Evolutionary conservation across 2,329 filamentous ascomycete species (phyloP), one percentile per base, ranked within the genome.

Genomic region (Ceratocystis papillata): DNA sequence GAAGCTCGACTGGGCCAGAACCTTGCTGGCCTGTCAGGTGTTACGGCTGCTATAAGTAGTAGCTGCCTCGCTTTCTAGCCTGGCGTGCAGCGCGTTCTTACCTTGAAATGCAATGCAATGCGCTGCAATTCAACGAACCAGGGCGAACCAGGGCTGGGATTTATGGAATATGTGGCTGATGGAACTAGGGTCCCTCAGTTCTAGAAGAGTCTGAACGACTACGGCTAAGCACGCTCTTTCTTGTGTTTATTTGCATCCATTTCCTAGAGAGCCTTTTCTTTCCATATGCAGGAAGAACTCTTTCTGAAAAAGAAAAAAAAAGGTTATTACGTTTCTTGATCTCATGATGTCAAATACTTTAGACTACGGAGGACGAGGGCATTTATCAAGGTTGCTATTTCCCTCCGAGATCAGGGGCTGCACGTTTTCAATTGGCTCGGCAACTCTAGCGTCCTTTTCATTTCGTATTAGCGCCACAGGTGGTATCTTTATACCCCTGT

Each of bases 91-190:
- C 22, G 55, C 55, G 55, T 59, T 59, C 55, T 59, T 59, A 1
- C 55, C 55, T 30, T 37, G 55, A n/a, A 59, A 59, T 59, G 55
- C 30, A 59, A 59, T 59, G 55, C 55, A 59, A 59, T 59, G 55
- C 55, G n/a, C 7, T 59, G 55, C 25, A 59, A 59, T 59, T 30
- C 55, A 59, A 59, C 33, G 17, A 30, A 37, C 55, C 30, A 30
- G 53, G 28, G 28, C 53, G 17, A 30, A 37, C 55, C 30, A 30
- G 53, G 28, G 28, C 53, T 57, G 25, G 33, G 33, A 37, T 37
- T 12, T 37, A 37, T 41, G 4, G 55, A 37, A 30, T 37, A 37
- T 59, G 55, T 59, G 55, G 55, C 55, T 59, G 12, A 59, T 30
- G 55, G 55, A 10, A 33, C 12, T 7, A 33, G 20, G 55, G 28